A percentile compares a stretch with the other conserved stretches of the same genome.
These are phyloP conservation scores for Candida railenensis DNA, from an alignment of 805 yeast genomes.

Conservation along the genomic window DNA sequence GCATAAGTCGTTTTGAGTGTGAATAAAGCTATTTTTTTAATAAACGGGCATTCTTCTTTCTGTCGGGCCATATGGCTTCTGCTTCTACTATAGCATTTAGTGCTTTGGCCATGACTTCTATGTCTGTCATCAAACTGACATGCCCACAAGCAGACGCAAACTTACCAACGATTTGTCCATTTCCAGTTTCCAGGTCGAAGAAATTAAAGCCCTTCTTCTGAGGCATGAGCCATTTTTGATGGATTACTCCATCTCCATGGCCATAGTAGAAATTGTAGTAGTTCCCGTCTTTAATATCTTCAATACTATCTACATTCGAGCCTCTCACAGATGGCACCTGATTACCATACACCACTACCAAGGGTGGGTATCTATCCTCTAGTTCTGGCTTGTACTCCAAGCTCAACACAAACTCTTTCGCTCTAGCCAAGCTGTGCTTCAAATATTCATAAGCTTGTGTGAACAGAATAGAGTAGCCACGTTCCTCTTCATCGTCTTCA, in stretches of 20 bases:
- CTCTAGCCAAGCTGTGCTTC: constrained; percentile 54
- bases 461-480: constrained; percentile 31
- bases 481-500: constrained; percentile 9
- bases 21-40: no score
- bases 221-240: constrained; percentile 81
- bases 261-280: constrained; percentile 80
- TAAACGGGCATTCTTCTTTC: not conserved
- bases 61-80: constrained; percentile 41
- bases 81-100: constrained; percentile 59
- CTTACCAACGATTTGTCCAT: constrained; percentile 62
- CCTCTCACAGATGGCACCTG: constrained; percentile 84
- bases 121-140: constrained; percentile 74
- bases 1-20: no score
- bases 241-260: constrained; percentile 92
- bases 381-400: constrained; percentile 53
- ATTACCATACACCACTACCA: constrained; percentile 80
- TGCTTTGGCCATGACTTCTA: constrained; percentile 70
- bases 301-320: constrained; percentile 58
- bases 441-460: constrained; percentile 68
- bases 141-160: constrained; percentile 70
- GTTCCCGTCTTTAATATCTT: constrained; percentile 68
- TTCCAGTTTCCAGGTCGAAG: constrained; percentile 27
- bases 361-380: constrained; percentile 65
- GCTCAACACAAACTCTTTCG: constrained; percentile 57
- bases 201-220: constrained; percentile 59